Percentiles rank a stretch among this genome's conserved stretches.
Conservation (phyloP, 1,284 basidiomycete genomes). For the Thelephora terrestris region DNA sequence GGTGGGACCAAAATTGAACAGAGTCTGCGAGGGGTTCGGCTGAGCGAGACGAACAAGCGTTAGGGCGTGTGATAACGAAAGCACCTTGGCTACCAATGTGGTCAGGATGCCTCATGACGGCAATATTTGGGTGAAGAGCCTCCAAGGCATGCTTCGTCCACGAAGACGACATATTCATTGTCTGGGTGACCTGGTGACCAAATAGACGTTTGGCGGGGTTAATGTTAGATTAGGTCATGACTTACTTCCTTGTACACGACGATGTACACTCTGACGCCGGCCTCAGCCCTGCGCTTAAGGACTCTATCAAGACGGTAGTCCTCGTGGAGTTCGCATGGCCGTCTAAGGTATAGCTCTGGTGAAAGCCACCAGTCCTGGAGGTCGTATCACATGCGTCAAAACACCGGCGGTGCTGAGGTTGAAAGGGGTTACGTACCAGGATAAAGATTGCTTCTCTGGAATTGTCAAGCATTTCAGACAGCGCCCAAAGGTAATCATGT, state of each 20-base stretch:
- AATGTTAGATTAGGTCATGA: neutral
- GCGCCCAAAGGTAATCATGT: conserved; percentile 89
- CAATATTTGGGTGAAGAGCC: conserved; percentile 78
- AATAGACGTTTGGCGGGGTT: neutral
- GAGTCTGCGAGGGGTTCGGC: conserved; percentile 33
- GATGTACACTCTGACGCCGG: conserved; percentile 85
- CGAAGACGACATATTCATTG: conserved; percentile 79
- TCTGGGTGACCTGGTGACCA: conserved; percentile 63
- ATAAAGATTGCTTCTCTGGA: conserved; percentile 75
- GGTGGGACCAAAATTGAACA: conserved; percentile 78
- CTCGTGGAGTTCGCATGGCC: conserved; percentile 73
- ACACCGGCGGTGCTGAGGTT: neutral
- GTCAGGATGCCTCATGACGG: conserved; percentile 81
- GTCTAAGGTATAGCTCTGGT: conserved; percentile 84
- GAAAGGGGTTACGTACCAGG: conserved; percentile 30
- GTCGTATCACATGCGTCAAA: neutral
- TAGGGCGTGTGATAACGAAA: too few relatives aligned
- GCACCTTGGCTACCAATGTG: conserved; percentile 75
- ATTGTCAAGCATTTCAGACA: conserved; percentile 79
- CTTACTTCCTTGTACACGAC: conserved; percentile 81
- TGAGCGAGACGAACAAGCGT: neutral
- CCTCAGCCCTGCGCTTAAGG: conserved; percentile 76
- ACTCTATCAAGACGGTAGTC: conserved; percentile 84
- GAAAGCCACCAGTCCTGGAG: conserved; percentile 84
- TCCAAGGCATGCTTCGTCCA: conserved; percentile 83